Evolutionary conservation across 768 basidiomycete species (phyloP).

Genomic region (Scleroderma citrinum): DNA sequence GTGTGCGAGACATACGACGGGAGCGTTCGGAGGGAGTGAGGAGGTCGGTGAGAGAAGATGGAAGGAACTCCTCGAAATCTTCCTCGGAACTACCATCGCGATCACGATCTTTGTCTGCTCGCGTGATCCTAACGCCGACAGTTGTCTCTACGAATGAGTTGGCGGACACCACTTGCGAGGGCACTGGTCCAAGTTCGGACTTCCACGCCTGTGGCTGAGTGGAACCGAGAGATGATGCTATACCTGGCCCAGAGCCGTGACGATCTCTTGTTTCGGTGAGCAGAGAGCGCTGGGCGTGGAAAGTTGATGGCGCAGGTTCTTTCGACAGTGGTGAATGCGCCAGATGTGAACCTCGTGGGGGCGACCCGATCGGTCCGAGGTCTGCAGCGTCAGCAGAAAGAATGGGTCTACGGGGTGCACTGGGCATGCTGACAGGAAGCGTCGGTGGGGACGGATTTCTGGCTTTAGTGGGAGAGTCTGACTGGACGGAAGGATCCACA

Average conservation of each 20-base stretch:
- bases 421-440: slow-evolving; percentile 46
- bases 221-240: slow-evolving; percentile 59
- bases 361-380: slow-evolving; percentile 82
- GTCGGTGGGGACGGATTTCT: slow-evolving; percentile 40
- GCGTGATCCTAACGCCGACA: slow-evolving; percentile 21
- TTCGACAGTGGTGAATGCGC: slow-evolving; percentile 51
- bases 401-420: slow-evolving; percentile 43
- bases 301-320: slow-evolving; percentile 49
- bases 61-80: slow-evolving; percentile 85
- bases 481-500: slow-evolving; percentile 6
- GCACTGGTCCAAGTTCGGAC: slow-evolving; percentile 18
- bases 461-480: slow-evolving; percentile 11
- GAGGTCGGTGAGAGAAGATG: slow-evolving; percentile 81
- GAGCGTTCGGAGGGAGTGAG: slow-evolving; percentile 85
- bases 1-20: slow-evolving; percentile 75
- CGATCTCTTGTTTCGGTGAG: slow-evolving; percentile 34
- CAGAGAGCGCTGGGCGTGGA: slow-evolving; percentile 62
- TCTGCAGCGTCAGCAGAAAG: slow-evolving; percentile 39
- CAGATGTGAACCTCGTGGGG: slow-evolving; percentile 45
- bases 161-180: slow-evolving; percentile 11
- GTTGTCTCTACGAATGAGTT: slow-evolving; percentile 10
- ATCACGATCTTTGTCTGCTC: slow-evolving; percentile 34
- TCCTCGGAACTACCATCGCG: slow-evolving; percentile 49
- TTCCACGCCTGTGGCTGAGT: slow-evolving; percentile 22
- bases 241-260: slow-evolving; percentile 16